A percentile compares a stretch with the other conserved stretches of the same genome.
Evolutionary conservation across 2,329 filamentous ascomycete genomes (phyloP).

Genomic region (Claviceps maximensis): DNA sequence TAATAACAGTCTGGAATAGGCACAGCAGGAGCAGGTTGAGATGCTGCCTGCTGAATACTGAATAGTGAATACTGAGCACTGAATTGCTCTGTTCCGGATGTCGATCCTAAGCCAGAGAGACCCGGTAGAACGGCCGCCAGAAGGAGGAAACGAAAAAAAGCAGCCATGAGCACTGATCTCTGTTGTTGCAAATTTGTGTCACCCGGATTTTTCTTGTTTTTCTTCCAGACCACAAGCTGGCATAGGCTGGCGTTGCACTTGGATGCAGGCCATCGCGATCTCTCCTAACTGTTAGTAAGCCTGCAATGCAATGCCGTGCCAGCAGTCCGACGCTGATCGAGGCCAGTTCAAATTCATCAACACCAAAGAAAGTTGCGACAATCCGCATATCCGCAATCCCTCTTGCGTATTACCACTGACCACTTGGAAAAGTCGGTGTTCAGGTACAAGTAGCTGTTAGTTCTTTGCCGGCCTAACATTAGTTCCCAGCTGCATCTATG

Average conservation of each 20-base stretch:
- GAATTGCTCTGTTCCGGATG: not conserved
- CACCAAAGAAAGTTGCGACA: not conserved
- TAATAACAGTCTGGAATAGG: not conserved
- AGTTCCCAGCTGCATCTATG: not conserved
- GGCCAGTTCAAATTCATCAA: not conserved
- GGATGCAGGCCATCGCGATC: conserved; percentile 6
- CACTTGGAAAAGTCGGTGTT: not conserved
- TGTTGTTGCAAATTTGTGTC: not conserved
- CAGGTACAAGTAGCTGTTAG: not conserved
- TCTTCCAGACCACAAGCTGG: not conserved
- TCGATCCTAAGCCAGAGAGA: not conserved
- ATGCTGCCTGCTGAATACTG: not conserved
- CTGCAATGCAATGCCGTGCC: too few species aligned
- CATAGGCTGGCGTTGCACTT: not conserved
- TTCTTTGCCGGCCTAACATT: not conserved
- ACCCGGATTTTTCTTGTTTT: not conserved
- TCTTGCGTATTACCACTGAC: not conserved
- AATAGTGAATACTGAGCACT: not conserved
- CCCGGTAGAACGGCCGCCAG: not conserved
- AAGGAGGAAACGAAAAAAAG: not conserved
- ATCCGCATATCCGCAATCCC: not conserved
- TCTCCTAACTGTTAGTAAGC: conserved; percentile 1
- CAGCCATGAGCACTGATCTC: not conserved
- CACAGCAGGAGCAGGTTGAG: not conserved
- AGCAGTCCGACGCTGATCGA: not conserved